Conservation (phyloP, 164 flowering plant species). For the Umbellularia californica region DNA sequence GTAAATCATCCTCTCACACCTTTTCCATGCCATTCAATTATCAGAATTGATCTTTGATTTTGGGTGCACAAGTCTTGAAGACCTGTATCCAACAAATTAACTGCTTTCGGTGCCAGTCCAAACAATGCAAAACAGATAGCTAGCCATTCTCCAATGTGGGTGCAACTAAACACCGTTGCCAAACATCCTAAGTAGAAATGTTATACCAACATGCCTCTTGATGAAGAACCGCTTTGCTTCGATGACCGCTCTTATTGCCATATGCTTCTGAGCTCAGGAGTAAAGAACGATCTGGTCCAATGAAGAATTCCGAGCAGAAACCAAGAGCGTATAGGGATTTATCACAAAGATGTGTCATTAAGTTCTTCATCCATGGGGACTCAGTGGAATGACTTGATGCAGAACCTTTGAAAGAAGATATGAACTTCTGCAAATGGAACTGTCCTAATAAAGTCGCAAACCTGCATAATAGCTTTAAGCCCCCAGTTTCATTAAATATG, state of each 20-base stretch:
- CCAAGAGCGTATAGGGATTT: conserved; percentile 65
- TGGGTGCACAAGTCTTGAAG: not conserved
- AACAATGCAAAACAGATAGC: not conserved
- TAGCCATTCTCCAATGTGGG: not conserved
- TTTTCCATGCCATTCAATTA: not conserved
- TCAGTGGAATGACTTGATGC: conserved; percentile 9
- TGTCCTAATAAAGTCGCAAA: conserved; percentile 62
- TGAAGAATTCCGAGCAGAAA: conserved; percentile 51
- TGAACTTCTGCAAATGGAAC: conserved; percentile 66
- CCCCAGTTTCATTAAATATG: not conserved
- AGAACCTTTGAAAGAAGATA: conserved; percentile 39
- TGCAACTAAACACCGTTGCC: not conserved
- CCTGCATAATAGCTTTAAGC: conserved; percentile 49
- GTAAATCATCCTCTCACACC: not conserved
- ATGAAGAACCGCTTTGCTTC: conserved; percentile 61
- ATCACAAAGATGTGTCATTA: conserved; percentile 39
- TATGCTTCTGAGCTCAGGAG: conserved; percentile 51
- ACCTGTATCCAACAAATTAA: not conserved
- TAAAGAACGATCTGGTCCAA: conserved; percentile 54
- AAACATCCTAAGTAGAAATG: not conserved
- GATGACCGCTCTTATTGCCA: conserved; percentile 28
- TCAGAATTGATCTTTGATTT: not conserved
- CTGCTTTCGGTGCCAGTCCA: not conserved
- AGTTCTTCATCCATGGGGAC: conserved; percentile 35
- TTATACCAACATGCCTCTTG: conserved; percentile 52